These are phyloP conservation scores for Cytospora chrysosperma DNA, from an alignment of 2,329 filamentous ascomycete species.

Conservation along the genomic window DNA sequence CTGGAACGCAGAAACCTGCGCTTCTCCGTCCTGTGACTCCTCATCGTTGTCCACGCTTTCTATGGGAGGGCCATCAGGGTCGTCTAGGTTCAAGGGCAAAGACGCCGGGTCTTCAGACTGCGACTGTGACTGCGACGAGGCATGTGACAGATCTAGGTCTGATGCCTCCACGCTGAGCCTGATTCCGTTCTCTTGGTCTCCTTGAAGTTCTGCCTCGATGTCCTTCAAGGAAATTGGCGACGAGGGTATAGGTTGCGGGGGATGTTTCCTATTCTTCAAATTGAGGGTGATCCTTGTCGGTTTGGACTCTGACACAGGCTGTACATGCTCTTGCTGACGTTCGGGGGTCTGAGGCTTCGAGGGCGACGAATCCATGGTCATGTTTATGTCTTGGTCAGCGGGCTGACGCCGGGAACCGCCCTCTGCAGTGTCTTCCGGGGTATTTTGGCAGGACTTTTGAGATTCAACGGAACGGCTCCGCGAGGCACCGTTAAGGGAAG, in stretches of 20 bases:
- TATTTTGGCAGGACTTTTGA: slow-evolving; percentile 27
- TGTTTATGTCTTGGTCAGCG: slow-evolving; percentile 34
- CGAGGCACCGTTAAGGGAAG: slow-evolving; percentile 53
- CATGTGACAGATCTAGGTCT: slow-evolving; percentile 39
- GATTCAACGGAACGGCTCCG: slow-evolving; percentile 51
- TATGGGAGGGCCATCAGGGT: slow-evolving; percentile 44
- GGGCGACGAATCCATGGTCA: slow-evolving; percentile 43
- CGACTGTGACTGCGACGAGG: slow-evolving; percentile 13
- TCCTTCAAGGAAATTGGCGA: slow-evolving; percentile 43
- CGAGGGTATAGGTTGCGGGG: slow-evolving; percentile 41
- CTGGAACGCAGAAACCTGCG: slow-evolving; percentile 29
- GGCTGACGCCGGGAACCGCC: neutral
- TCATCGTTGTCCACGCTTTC: slow-evolving; percentile 43
- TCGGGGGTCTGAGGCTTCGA: slow-evolving; percentile 45
- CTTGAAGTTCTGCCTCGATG: slow-evolving; percentile 26
- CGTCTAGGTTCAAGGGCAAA: slow-evolving; percentile 26
- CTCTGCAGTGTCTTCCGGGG: neutral
- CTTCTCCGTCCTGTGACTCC: slow-evolving; percentile 23
- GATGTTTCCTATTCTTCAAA: slow-evolving; percentile 47
- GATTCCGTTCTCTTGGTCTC: slow-evolving; percentile 32
- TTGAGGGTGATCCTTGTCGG: slow-evolving; percentile 63
- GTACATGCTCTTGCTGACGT: slow-evolving; percentile 32
- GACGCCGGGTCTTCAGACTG: slow-evolving; percentile 3
- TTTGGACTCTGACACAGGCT: slow-evolving; percentile 42
- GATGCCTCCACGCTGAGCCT: slow-evolving; percentile 47